Percentiles rank a stretch among this genome's conserved stretches.
Evolutionary conservation across 2,329 filamentous ascomycete species (phyloP).

Genomic region (Colletotrichum noveboracense): DNA sequence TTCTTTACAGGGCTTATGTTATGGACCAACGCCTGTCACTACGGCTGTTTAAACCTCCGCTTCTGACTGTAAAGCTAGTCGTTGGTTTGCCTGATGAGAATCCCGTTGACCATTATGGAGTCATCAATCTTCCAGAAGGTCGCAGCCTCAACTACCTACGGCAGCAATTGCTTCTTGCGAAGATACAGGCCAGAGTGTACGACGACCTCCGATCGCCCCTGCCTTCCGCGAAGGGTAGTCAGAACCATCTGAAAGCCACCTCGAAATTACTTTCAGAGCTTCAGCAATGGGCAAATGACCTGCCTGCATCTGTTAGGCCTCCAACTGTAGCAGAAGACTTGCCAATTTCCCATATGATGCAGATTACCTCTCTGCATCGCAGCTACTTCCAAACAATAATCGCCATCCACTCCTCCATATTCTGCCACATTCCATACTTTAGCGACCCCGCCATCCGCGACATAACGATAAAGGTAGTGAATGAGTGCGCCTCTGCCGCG

Average conservation of each 20-base stretch:
- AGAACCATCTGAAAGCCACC: background rate
- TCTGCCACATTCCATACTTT: background rate
- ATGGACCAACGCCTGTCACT: background rate
- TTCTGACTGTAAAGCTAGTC: background rate
- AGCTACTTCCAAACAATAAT: background rate
- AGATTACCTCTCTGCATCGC: background rate
- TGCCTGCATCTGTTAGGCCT: background rate
- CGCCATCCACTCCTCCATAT: background rate
- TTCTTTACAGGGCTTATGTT: background rate
- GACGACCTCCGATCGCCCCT: background rate
- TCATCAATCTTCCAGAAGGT: background rate
- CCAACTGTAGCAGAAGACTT: background rate
- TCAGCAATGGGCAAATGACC: background rate
- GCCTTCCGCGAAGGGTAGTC: fast-evolving
- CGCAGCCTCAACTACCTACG: background rate
- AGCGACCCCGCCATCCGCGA: background rate
- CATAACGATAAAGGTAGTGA: background rate
- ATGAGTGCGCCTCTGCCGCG: background rate
- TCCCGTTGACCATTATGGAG: background rate
- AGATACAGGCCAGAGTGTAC: background rate
- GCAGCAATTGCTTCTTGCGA: background rate
- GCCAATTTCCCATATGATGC: fast-evolving
- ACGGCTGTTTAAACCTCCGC: fast-evolving
- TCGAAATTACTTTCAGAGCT: background rate
- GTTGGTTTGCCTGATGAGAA: fast-evolving